Conservation (phyloP, 768 basidiomycete genomes). For the Collybia sp. region DNA sequence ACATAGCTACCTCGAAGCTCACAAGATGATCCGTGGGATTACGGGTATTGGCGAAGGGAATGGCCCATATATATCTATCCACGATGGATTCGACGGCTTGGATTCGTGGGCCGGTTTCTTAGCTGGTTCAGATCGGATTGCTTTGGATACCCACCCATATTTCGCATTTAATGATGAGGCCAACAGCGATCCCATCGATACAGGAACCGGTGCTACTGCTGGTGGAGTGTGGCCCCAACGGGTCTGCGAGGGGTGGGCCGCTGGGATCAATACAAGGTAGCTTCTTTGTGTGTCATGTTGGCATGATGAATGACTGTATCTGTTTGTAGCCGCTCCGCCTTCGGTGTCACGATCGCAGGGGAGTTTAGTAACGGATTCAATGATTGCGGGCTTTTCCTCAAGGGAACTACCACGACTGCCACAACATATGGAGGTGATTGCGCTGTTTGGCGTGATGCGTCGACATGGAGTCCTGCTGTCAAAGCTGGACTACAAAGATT, state of each 20-base stretch:
- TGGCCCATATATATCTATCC: constrained; percentile 49
- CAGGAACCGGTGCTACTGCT: constrained; percentile 22
- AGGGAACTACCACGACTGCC: constrained; percentile 9
- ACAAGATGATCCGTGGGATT: constrained; percentile 63
- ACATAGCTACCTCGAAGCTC: constrained; percentile 50
- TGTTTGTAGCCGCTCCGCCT: constrained; percentile 21
- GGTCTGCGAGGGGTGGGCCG: constrained; percentile 51
- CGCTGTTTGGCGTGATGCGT: constrained; percentile 40
- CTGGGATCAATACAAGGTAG: constrained; percentile 18
- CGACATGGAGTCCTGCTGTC: constrained; percentile 38
- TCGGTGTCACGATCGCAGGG: constrained; percentile 68
- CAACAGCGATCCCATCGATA: constrained; percentile 22
- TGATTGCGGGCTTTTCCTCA: constrained; percentile 39
- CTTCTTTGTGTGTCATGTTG: neutral
- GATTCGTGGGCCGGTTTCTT: constrained; percentile 26
- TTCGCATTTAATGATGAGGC: constrained; percentile 42
- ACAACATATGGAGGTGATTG: constrained; percentile 26
- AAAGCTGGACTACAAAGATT: constrained; percentile 38
- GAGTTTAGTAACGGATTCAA: constrained; percentile 70
- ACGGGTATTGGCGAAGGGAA: constrained; percentile 71
- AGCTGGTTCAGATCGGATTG: constrained; percentile 35
- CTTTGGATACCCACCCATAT: constrained; percentile 35
- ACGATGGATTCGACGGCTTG: constrained; percentile 43
- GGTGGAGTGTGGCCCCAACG: constrained; percentile 36
- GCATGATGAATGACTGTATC: constrained; percentile 1